Conservation (phyloP, 306 rosid genomes). For the Vigna reflexopilosa region DNA sequence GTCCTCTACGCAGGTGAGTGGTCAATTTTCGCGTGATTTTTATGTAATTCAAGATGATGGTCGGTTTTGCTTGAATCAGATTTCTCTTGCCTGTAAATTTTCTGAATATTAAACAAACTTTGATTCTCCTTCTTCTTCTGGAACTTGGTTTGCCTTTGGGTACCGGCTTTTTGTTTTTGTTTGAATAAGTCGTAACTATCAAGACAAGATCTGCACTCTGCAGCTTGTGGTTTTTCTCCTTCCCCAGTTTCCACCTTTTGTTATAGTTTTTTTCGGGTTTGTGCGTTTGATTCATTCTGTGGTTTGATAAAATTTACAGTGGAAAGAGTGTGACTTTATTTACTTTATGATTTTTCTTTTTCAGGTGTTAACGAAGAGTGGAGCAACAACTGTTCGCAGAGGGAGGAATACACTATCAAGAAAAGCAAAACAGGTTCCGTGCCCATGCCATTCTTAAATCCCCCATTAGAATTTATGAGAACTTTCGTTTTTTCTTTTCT, state of each 20-base stretch:
- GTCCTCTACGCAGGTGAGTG: constrained; percentile 67
- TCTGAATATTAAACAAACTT: constrained; percentile 34
- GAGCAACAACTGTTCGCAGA: constrained; percentile 76
- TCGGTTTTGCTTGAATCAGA: constrained; percentile 21
- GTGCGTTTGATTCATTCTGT: constrained; percentile 44
- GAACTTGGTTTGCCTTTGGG: constrained; percentile 40
- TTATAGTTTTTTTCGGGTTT: neutral
- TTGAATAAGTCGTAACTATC: constrained; percentile 44
- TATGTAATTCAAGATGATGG: constrained; percentile 40
- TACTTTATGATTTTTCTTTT: constrained; percentile 65
- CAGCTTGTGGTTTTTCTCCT: constrained; percentile 56
- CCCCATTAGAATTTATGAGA: constrained; percentile 50
- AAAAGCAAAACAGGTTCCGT: constrained; percentile 93
- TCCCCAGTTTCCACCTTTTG: constrained; percentile 26
- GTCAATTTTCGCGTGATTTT: constrained; percentile 47
- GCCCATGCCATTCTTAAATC: constrained; percentile 57
- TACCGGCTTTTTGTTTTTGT: constrained; percentile 27
- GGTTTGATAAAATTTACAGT: constrained; percentile 56
- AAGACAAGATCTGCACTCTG: constrained; percentile 65
- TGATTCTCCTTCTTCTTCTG: constrained; percentile 43
- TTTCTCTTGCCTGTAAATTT: constrained; percentile 38
- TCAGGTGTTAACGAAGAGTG: constrained; percentile 95
- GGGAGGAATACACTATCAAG: constrained; percentile 85
- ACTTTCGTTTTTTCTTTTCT: constrained; percentile 32
- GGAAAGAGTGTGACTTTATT: constrained; percentile 76